Percentiles rank a stretch among this genome's conserved stretches.
Evolutionary conservation across 2,329 filamentous ascomycete species (phyloP).

Genomic region (Colletotrichum graminicola): DNA sequence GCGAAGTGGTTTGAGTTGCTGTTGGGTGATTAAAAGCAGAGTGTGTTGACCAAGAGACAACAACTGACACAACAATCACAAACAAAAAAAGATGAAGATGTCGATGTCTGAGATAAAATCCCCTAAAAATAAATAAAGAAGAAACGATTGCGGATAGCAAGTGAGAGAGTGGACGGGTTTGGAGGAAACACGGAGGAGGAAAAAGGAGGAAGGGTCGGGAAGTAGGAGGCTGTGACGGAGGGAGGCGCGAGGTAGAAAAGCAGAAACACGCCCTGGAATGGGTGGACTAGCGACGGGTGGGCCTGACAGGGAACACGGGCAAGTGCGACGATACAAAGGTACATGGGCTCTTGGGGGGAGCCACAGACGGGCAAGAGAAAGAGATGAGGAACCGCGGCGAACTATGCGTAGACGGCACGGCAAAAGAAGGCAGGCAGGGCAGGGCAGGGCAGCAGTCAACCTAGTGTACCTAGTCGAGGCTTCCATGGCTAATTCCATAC

Average conservation of each 20-base stretch:
- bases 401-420: too few species aligned
- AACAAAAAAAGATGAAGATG: background rate
- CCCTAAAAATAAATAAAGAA: constrained; percentile 30
- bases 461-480: too few species aligned
- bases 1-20: constrained; percentile 31
- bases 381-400: background rate
- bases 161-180: constrained; percentile 41
- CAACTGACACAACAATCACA: constrained; percentile 5
- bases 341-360: background rate
- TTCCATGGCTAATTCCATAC: background rate
- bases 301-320: constrained; percentile 1
- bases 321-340: background rate
- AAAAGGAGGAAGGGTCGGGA: constrained; percentile 26
- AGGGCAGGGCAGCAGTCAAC: too few species aligned
- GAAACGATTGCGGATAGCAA: constrained; percentile 35
- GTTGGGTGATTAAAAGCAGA: constrained; percentile 40
- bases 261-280: constrained; percentile 41
- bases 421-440: too few species aligned
- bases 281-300: constrained; percentile 19
- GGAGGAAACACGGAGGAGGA: constrained; percentile 32
- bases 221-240: constrained; percentile 17
- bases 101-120: constrained; percentile 4
- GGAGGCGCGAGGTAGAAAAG: constrained; percentile 39
- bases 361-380: background rate
- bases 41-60: constrained; percentile 10